phyloP scores from a whole-genome alignment of 257 asterid species.

The Solanum rostratum region DNA sequence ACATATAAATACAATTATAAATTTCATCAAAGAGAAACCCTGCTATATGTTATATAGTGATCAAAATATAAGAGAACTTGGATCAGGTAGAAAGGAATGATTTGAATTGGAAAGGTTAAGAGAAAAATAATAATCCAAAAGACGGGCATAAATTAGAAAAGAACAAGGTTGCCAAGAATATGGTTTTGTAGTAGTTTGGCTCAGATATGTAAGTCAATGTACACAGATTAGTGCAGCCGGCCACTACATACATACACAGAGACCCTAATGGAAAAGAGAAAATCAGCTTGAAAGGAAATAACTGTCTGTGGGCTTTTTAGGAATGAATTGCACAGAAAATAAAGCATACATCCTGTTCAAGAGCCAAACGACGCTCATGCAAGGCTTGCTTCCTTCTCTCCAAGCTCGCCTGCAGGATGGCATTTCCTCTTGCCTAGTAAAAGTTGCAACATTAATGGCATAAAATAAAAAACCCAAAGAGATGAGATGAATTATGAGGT shows the following conservation, averaged over 20 bases:
- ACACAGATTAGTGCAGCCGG: not conserved
- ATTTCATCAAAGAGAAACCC: not conserved
- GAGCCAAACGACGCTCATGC: constrained; percentile 89
- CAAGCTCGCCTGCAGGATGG: constrained; percentile 90
- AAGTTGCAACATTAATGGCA: not conserved
- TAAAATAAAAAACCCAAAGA: not conserved
- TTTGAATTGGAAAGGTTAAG: not conserved
- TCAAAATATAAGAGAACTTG: not conserved
- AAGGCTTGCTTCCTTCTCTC: constrained; percentile 93
- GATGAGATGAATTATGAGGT: not conserved
- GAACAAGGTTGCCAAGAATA: not conserved
- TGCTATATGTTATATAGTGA: not conserved
- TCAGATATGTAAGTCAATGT: not conserved
- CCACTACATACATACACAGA: not conserved
- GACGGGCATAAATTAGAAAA: not conserved
- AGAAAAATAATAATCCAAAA: not conserved
- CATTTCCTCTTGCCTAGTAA: constrained; percentile 80
- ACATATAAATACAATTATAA: not conserved
- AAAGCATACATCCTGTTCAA: constrained; percentile 81
- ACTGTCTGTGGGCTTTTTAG: not conserved
- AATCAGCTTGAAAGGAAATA: not conserved
- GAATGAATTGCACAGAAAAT: not conserved
- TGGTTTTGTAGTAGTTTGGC: not conserved
- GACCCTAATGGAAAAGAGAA: not conserved
- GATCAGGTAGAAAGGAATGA: not conserved